These are phyloP conservation scores for Hyphopichia buzzinii DNA, from an alignment of 1,139 yeast genomes.

Conservation along the genomic window DNA sequence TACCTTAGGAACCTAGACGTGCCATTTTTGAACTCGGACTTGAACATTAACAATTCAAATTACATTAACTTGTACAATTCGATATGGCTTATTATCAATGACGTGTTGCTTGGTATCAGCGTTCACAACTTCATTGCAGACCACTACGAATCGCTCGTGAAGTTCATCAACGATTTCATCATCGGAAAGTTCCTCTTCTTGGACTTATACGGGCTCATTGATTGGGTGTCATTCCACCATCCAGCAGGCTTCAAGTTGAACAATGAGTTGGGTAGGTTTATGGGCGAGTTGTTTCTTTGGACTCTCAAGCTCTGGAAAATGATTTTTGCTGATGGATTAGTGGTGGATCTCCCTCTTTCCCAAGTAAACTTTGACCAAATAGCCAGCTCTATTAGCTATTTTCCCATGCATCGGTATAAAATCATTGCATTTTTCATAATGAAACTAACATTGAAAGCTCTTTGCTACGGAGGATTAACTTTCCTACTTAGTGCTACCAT, in stretches of 20 bases:
- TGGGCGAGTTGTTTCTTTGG: conserved; percentile 88
- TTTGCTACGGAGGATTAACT: conserved; percentile 55
- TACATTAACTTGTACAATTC: conserved; percentile 88
- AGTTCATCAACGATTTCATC: conserved; percentile 33
- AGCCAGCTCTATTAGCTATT: not conserved
- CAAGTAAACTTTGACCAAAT: not conserved
- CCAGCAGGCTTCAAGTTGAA: conserved; percentile 96
- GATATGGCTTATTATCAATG: conserved; percentile 83
- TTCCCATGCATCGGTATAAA: not conserved
- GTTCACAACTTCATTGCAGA: conserved; percentile 50
- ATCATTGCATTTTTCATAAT: not conserved
- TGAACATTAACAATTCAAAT: conserved; percentile 57
- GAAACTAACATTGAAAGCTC: conserved; percentile 12
- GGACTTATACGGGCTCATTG: conserved; percentile 47
- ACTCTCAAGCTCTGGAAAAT: conserved; percentile 69
- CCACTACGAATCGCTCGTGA: conserved; percentile 35
- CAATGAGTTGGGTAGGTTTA: conserved; percentile 77
- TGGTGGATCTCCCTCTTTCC: not conserved
- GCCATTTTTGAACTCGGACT: conserved; percentile 36
- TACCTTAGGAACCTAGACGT: conserved; percentile 27
- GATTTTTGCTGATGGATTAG: conserved; percentile 7
- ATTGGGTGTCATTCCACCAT: conserved; percentile 74
- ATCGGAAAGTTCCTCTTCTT: conserved; percentile 29
- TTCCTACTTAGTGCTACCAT: conserved; percentile 63
- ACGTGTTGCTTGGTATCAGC: conserved; percentile 70